A percentile compares a stretch with the other conserved stretches of the same genome.
phyloP scores from a whole-genome alignment of 345 rosid genomes.

The Moricandia moricandioides region DNA sequence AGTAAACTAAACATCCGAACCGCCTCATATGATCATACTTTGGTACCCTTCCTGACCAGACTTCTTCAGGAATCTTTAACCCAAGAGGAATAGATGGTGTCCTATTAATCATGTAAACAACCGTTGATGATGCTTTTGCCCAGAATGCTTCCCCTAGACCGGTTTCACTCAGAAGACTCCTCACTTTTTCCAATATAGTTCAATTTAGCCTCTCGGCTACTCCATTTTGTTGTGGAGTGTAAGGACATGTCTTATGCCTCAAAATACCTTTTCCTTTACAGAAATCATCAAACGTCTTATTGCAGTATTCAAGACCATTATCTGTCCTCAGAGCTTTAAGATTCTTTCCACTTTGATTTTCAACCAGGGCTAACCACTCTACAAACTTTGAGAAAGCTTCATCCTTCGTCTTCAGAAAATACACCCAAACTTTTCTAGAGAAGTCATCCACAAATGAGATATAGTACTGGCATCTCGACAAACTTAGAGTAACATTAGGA shows the following conservation, averaged over 20 bases:
- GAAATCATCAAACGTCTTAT: neutral
- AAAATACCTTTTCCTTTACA: neutral
- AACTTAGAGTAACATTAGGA: neutral
- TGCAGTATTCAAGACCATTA: neutral
- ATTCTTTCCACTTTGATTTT: neutral
- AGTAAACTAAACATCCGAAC: no score
- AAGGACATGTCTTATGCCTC: neutral
- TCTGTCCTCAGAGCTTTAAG: neutral
- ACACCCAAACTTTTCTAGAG: neutral
- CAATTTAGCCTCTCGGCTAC: neutral
- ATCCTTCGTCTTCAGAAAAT: neutral
- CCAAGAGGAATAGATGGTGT: no score
- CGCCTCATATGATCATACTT: no score
- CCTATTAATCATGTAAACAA: no score
- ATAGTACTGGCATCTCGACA: neutral
- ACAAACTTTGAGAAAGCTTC: neutral
- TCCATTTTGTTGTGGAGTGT: neutral
- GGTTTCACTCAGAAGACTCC: neutral
- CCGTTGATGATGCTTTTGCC: neutral
- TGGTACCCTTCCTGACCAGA: no score
- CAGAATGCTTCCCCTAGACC: neutral
- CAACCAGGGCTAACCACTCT: neutral
- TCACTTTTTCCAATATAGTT: neutral
- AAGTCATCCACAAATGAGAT: neutral
- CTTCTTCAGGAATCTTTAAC: no score